Percentiles rank a stretch among this genome's conserved stretches.
These are phyloP conservation scores for Lipomyces sp. DNA, from an alignment of 805 yeast genomes.

Conservation along the genomic window DNA sequence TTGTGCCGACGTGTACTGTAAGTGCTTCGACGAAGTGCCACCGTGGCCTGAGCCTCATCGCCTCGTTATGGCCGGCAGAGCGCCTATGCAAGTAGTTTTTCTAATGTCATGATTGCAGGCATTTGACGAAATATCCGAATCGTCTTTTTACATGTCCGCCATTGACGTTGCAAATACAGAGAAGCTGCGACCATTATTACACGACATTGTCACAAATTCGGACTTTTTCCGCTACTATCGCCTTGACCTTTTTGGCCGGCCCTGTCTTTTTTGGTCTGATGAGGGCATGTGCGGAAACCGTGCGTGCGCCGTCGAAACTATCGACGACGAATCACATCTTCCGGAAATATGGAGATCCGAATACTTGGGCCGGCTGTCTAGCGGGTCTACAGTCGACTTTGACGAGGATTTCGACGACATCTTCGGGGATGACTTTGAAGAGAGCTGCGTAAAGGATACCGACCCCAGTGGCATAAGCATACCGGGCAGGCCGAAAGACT, in stretches of 20 bases:
- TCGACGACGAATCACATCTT: conserved; percentile 66
- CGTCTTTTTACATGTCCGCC: conserved; percentile 34
- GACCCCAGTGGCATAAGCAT: conserved; percentile 51
- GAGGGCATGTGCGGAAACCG: conserved; percentile 78
- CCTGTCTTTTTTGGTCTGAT: conserved; percentile 86
- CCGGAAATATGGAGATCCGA: conserved; percentile 75
- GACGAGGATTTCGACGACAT: conserved; percentile 41
- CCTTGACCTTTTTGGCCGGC: conserved; percentile 61
- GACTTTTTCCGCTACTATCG: conserved; percentile 88
- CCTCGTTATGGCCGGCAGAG: too few species aligned
- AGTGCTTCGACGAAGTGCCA: too few species aligned
- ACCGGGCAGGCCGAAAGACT: conserved; percentile 57
- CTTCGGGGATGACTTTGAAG: conserved; percentile 37
- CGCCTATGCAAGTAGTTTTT: too few species aligned
- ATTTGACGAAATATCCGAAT: conserved; percentile 12
- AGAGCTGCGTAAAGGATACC: conserved; percentile 32
- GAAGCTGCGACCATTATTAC: conserved; percentile 46
- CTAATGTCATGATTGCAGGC: too few species aligned
- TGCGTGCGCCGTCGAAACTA: conserved; percentile 84
- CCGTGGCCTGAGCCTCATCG: too few species aligned
- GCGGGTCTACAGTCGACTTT: conserved; percentile 35
- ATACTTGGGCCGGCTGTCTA: conserved; percentile 52
- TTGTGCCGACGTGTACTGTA: too few species aligned
- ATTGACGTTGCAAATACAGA: conserved; percentile 51
- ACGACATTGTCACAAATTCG: conserved; percentile 53